Evolutionary conservation across 495 filamentous ascomycete species (phyloP), one percentile per base, ranked within the genome.

Genomic region (Penicillium canariense): DNA sequence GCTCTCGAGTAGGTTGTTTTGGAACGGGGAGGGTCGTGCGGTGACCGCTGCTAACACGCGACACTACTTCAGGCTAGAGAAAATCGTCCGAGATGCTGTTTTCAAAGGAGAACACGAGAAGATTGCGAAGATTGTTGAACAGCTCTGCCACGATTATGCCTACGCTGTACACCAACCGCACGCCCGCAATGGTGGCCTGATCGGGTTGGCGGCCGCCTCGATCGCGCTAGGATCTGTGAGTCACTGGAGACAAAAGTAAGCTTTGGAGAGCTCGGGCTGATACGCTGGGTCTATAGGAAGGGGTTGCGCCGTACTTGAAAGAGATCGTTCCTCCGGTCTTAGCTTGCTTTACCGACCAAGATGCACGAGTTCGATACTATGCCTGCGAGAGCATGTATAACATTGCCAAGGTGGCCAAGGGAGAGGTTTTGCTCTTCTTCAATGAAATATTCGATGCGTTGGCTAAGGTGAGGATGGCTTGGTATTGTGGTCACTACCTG

Each of bases 381-480:
- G 95, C 95, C 42, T 99, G 95, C 74, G 95, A 99, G 80, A 94
- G 91, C 72, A 99, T 99, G 95, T 99, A 99, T 70, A 99, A 99
- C 64, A 97, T 99, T 64, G 91, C 95, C 57, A 98, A 98, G 75
- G 94, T 97, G 8, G 94, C 95, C 20, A 99, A 99, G 69, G 95
- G 95, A 39, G 95, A 99, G 68, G 94, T 96, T 27, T 68, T 97
- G 55, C 80, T 91, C 18, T 97, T 96, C 74, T 99, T 97, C 74
- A 97, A 99, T 68, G 86, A 97, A 47, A 92, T 97, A 38, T 99
- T 99, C 65, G 95, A 97, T 73, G 91, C 94, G 10, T 70, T 99
- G 36, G 94, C 91, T 73, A 99, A 96, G 83, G 93, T 96, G 72
- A 56, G 72, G 64, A 30, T 28, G 26, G 9, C 30, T 14, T 23